Conservation (phyloP, 495 filamentous ascomycete genomes). For the Hypoxylon intermedium region DNA sequence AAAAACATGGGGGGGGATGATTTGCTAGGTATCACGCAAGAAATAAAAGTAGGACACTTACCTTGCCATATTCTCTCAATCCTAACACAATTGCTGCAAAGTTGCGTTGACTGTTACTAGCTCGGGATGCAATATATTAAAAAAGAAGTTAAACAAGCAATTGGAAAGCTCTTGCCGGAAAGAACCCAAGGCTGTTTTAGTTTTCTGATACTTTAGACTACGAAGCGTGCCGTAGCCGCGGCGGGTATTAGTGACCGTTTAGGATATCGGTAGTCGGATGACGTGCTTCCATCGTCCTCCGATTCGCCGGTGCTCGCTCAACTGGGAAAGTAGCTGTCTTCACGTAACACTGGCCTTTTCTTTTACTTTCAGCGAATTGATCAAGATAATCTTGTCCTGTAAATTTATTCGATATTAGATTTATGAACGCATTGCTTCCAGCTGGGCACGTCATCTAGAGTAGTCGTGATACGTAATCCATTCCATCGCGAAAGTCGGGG, state of each 20-base stretch:
- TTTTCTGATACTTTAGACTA: neutral
- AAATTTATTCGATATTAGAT: too few relatives aligned
- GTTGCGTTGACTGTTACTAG: neutral
- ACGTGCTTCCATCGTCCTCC: constrained; percentile 31
- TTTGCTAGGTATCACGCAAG: too few relatives aligned
- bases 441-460: too few relatives aligned
- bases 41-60: constrained; percentile 15
- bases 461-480: too few relatives aligned
- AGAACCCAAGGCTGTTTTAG: constrained; percentile 3
- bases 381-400: neutral
- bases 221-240: constrained; percentile 22
- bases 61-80: constrained; percentile 25
- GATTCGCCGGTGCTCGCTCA: constrained; percentile 25
- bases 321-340: constrained; percentile 32
- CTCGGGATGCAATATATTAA: neutral
- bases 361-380: neutral
- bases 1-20: too few relatives aligned
- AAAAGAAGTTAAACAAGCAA: neutral
- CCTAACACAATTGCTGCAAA: neutral
- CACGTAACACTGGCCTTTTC: too few relatives aligned
- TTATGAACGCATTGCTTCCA: too few relatives aligned
- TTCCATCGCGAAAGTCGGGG: too few relatives aligned
- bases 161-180: constrained; percentile 15
- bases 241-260: constrained; percentile 30
- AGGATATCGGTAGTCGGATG: constrained; percentile 36